A percentile compares a stretch with the other conserved stretches of the same genome.
Conservation (phyloP, 495 filamentous ascomycete species). For the Hypoxylon lienhwacheense region DNA sequence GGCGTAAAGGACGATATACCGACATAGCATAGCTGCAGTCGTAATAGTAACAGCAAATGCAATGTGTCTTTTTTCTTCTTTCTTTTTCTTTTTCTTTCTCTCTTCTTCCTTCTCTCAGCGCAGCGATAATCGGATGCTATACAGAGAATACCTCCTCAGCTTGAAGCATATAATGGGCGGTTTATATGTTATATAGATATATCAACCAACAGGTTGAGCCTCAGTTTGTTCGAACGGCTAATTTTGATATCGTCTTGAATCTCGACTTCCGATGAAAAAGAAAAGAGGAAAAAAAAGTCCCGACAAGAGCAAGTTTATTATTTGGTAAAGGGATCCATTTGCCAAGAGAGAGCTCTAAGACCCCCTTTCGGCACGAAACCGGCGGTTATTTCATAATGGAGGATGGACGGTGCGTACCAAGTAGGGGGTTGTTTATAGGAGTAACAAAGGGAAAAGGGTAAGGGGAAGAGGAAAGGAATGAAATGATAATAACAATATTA, state of each 20-base stretch:
- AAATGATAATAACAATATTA: no score
- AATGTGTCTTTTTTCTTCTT: conserved; percentile 10
- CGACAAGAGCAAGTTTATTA: conserved; percentile 12
- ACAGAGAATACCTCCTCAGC: conserved; percentile 9
- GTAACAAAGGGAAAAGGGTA: background rate
- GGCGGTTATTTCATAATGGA: background rate
- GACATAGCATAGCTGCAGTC: conserved; percentile 24
- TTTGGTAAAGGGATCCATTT: background rate
- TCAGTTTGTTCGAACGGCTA: conserved; percentile 15
- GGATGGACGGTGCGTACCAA: conserved; percentile 6
- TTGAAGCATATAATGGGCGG: conserved; percentile 7
- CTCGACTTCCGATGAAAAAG: no score
- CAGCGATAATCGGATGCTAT: conserved; percentile 31
- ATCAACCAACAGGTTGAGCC: conserved; percentile 25
- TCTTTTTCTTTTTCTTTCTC: conserved; percentile 6
- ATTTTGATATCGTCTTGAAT: background rate
- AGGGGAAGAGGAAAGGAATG: conserved; percentile 4
- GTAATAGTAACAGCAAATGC: conserved; percentile 26
- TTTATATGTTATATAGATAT: conserved; percentile 1
- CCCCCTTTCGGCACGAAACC: conserved; percentile 15
- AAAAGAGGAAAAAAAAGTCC: conserved; percentile 1
- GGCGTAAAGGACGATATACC: conserved; percentile 9
- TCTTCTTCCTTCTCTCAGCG: conserved; percentile 8
- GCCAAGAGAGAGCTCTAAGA: background rate
- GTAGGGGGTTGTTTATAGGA: no score